phyloP scores from a whole-genome alignment of 208 protist species.

The Herpetomonas samuelpessoai region DNA sequence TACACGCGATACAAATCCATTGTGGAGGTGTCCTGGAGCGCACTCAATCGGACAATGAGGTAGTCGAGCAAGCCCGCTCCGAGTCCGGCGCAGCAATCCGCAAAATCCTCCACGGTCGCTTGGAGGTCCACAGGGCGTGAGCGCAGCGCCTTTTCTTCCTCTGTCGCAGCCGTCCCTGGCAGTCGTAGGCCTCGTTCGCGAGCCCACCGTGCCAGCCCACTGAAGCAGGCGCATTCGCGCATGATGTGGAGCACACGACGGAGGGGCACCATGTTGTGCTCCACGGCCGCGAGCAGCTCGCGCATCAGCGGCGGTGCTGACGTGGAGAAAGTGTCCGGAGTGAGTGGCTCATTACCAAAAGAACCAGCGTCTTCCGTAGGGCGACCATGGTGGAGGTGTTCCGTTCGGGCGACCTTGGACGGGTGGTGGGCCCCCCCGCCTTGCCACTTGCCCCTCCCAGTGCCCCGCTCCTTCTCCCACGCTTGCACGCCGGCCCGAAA shows the following conservation, averaged over 20 bases:
- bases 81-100: slow-evolving; percentile 2
- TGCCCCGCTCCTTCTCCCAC: slow-evolving; percentile 1
- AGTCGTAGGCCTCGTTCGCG: too few species aligned
- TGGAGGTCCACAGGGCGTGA: too few species aligned
- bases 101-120: background rate
- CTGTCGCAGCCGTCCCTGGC: too few species aligned
- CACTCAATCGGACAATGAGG: slow-evolving; percentile 68
- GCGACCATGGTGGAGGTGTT: too few species aligned
- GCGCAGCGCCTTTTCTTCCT: too few species aligned
- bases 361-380: too few species aligned
- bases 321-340: slow-evolving; percentile 1
- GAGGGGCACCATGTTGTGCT: slow-evolving; percentile 30
- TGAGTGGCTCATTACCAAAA: too few species aligned
- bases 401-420: too few species aligned
- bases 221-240: slow-evolving; percentile 32
- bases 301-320: slow-evolving; percentile 8
- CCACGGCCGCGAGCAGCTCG: slow-evolving; percentile 20
- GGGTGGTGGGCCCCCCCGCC: background rate
- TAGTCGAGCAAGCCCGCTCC: slow-evolving; percentile 50
- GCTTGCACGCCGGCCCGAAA: slow-evolving; percentile 10
- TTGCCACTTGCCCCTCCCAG: background rate
- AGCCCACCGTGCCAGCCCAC: slow-evolving; percentile 9
- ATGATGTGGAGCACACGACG: slow-evolving; percentile 26
- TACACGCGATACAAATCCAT: slow-evolving; percentile 77
- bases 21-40: slow-evolving; percentile 55